These are phyloP conservation scores for Colletotrichum navitas DNA, from an alignment of 2,329 filamentous ascomycete genomes.

Conservation along the genomic window DNA sequence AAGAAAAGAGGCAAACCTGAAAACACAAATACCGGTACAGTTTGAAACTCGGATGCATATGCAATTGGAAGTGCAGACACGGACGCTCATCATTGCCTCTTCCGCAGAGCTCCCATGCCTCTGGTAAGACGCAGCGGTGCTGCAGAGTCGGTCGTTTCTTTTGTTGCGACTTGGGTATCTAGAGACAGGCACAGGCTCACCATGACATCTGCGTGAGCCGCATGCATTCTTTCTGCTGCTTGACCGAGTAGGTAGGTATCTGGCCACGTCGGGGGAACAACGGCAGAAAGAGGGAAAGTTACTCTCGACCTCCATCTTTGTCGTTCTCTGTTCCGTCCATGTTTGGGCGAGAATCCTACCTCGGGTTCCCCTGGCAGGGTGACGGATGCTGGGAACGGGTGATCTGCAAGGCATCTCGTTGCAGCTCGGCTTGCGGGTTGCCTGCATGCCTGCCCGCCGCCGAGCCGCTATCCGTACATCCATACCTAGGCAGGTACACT, in stretches of 20 bases:
- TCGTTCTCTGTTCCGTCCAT: constrained; percentile 4
- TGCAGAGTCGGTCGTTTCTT: not conserved
- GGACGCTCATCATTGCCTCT: not conserved
- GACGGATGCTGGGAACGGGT: not conserved
- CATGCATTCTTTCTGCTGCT: not conserved
- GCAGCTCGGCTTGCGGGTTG: constrained; percentile 4
- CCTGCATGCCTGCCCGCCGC: not conserved
- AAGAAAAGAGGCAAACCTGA: not conserved
- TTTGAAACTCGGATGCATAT: constrained; percentile 12
- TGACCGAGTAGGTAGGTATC: not conserved
- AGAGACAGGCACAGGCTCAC: not conserved
- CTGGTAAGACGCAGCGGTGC: not conserved
- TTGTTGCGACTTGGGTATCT: not conserved
- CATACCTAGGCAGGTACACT: not conserved
- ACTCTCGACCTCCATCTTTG: not conserved
- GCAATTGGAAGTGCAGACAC: constrained; percentile 12
- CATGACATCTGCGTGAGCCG: not conserved
- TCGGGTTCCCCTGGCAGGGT: not conserved
- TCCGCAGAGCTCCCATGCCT: not conserved
- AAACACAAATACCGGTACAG: constrained; percentile 9
- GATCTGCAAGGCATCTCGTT: not conserved
- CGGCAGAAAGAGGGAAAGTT: not conserved
- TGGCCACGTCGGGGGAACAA: too few species aligned
- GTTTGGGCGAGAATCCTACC: too few species aligned
- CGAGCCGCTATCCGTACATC: not conserved